A percentile compares a stretch with the other conserved stretches of the same genome.
These are phyloP conservation scores for Hypoxylon trugodes DNA, from an alignment of 495 filamentous ascomycete genomes.

Conservation along the genomic window DNA sequence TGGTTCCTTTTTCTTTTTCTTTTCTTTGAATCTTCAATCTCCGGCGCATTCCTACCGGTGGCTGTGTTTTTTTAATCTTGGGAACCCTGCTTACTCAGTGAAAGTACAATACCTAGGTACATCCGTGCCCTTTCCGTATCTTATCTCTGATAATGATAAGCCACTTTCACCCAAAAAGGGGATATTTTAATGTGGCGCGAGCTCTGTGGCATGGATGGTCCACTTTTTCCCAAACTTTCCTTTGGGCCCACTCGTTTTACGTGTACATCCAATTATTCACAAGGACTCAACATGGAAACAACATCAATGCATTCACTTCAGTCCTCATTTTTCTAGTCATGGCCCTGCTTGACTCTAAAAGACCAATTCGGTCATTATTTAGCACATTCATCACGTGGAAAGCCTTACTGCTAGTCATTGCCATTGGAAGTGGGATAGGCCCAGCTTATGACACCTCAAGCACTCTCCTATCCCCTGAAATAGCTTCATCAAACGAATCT, in stretches of 20 bases:
- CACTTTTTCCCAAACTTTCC: too few species aligned
- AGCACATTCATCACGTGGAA: constrained; percentile 73
- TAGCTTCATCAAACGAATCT: constrained; percentile 65
- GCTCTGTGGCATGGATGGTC: too few species aligned
- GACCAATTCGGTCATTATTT: constrained; percentile 45
- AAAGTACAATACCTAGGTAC: too few species aligned
- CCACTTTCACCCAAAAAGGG: too few species aligned
- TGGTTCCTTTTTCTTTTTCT: constrained; percentile 19
- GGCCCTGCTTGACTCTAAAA: constrained; percentile 24
- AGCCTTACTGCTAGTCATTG: constrained; percentile 69
- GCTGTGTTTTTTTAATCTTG: not conserved
- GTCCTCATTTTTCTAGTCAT: constrained; percentile 20
- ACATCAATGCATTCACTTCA: too few species aligned
- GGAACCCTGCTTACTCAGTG: too few species aligned
- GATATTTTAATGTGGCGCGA: too few species aligned
- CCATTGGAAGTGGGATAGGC: constrained; percentile 68
- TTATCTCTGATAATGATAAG: too few species aligned
- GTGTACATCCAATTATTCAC: too few species aligned
- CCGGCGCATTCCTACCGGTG: not conserved
- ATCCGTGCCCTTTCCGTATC: too few species aligned
- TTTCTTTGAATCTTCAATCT: not conserved
- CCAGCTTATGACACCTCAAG: constrained; percentile 91
- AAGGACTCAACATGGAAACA: too few species aligned
- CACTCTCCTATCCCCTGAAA: constrained; percentile 58
- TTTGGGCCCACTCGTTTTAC: too few species aligned